Evolutionary conservation across 2,329 filamentous ascomycete species (phyloP).

Genomic region (Xylariomycetidae sp.): DNA sequence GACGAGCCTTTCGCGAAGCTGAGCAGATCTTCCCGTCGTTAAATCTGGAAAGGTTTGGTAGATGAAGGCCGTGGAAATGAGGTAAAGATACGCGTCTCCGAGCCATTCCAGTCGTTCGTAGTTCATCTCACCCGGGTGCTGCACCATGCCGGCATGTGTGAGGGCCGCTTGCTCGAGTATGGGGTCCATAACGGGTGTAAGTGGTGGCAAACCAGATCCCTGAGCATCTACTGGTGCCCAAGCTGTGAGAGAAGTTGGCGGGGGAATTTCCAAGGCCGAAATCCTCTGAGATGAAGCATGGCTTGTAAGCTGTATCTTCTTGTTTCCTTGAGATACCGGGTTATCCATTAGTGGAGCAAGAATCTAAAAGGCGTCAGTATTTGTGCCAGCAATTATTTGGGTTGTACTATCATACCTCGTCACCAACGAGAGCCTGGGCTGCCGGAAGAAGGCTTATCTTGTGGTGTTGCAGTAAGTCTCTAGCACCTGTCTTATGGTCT

Average conservation of each 20-base stretch:
- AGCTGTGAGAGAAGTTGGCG: conserved; percentile 30
- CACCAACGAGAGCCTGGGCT: too few relatives aligned
- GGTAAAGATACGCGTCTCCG: conserved; percentile 79
- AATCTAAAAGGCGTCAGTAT: too few relatives aligned
- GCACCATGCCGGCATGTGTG: conserved; percentile 52
- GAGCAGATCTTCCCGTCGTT: conserved; percentile 62
- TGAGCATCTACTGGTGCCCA: conserved; percentile 48
- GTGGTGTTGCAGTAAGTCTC: too few relatives aligned
- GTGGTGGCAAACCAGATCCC: conserved; percentile 39
- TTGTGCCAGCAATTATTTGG: too few relatives aligned
- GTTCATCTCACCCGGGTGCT: conserved; percentile 34
- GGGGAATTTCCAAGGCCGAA: conserved; percentile 18
- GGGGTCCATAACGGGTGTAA: conserved; percentile 56
- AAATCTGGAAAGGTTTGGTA: conserved; percentile 63
- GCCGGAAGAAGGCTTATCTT: too few relatives aligned
- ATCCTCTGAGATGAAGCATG: too few relatives aligned
- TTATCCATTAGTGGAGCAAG: too few relatives aligned
- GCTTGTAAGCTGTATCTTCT: too few relatives aligned
- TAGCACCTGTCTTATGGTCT: too few relatives aligned
- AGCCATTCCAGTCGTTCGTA: conserved; percentile 88
- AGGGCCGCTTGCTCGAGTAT: conserved; percentile 58
- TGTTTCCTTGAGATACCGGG: too few relatives aligned
- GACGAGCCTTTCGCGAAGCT: conserved; percentile 71
- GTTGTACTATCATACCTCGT: too few relatives aligned
- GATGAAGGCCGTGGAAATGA: conserved; percentile 70